A percentile compares a stretch with the other conserved stretches of the same genome.
Conservation (phyloP, 2,329 filamentous ascomycete genomes). For the Cordyceps farinosa region DNA sequence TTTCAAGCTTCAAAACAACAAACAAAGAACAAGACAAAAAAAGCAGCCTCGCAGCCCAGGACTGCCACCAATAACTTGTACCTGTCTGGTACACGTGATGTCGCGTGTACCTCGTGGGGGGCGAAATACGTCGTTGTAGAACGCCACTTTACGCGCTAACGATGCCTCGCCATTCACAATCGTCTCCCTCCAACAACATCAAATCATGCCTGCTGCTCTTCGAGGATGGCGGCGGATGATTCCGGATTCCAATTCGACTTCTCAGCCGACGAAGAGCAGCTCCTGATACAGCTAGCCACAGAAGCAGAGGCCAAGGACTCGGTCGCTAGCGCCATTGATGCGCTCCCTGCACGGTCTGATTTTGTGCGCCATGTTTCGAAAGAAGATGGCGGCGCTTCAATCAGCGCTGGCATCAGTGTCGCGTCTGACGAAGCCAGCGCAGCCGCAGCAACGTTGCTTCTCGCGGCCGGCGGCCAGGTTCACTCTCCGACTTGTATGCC, state of each 20-base stretch:
- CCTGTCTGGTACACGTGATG: conserved; percentile 14
- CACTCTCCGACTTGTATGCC: conserved; percentile 53
- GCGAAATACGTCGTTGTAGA: neutral
- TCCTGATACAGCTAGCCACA: conserved; percentile 34
- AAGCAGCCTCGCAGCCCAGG: too few species aligned
- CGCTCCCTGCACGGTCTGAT: conserved; percentile 1
- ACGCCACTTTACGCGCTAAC: conserved; percentile 11
- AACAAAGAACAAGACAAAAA: too few species aligned
- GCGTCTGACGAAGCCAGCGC: neutral
- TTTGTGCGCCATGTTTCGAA: neutral
- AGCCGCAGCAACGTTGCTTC: neutral
- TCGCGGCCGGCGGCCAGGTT: neutral
- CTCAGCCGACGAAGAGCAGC: conserved; percentile 44
- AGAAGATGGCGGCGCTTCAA: neutral
- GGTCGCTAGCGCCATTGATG: conserved; percentile 10
- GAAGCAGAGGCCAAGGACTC: conserved; percentile 20
- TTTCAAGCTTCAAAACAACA: too few species aligned
- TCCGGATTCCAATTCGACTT: conserved; percentile 47
- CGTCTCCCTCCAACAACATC: neutral
- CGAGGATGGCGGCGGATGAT: conserved; percentile 31
- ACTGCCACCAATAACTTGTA: too few species aligned
- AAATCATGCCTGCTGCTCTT: neutral
- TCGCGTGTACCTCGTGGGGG: conserved; percentile 11
- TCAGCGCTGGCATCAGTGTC: neutral
- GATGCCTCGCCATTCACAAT: neutral